These are phyloP conservation scores for Arthrobotrys pseudoclavata DNA, from an alignment of 2,329 filamentous ascomycete genomes.

Conservation along the genomic window DNA sequence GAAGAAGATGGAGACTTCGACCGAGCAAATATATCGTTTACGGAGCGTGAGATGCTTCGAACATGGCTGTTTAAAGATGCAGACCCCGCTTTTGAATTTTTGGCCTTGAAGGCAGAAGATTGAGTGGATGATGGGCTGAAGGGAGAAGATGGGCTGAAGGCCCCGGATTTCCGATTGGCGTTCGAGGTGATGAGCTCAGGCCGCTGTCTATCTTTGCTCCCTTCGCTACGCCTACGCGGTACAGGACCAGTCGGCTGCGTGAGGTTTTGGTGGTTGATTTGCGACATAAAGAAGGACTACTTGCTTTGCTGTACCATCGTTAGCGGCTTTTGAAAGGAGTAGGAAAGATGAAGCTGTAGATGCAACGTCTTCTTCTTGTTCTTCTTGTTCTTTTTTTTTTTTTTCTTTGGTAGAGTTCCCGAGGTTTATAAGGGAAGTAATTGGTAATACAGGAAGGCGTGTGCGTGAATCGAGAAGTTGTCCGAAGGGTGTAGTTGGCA, in stretches of 20 bases:
- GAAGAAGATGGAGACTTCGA: conserved; percentile 62
- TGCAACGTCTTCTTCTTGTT: neutral
- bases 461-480: conserved; percentile 45
- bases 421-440: conserved; percentile 30
- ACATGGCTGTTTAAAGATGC: conserved; percentile 63
- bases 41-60: conserved; percentile 64
- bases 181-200: conserved; percentile 57
- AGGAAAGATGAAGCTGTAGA: conserved; percentile 8
- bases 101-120: conserved; percentile 39
- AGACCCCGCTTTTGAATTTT: conserved; percentile 55
- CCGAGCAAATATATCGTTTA: conserved; percentile 64
- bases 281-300: conserved; percentile 56
- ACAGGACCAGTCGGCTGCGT: conserved; percentile 58
- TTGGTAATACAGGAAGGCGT: conserved; percentile 31
- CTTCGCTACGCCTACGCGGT: conserved; percentile 60
- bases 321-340: conserved; percentile 17
- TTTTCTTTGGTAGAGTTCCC: conserved; percentile 4
- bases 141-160: conserved; percentile 53
- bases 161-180: conserved; percentile 55
- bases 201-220: conserved; percentile 59
- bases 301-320: conserved; percentile 54
- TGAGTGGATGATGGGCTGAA: conserved; percentile 50
- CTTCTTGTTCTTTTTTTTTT: neutral
- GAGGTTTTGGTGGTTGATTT: conserved; percentile 60
- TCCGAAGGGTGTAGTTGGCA: conserved; percentile 49